Evolutionary conservation across 371 early-diverging fungal species (phyloP).

Genomic region (Rhizopus arrhizus): DNA sequence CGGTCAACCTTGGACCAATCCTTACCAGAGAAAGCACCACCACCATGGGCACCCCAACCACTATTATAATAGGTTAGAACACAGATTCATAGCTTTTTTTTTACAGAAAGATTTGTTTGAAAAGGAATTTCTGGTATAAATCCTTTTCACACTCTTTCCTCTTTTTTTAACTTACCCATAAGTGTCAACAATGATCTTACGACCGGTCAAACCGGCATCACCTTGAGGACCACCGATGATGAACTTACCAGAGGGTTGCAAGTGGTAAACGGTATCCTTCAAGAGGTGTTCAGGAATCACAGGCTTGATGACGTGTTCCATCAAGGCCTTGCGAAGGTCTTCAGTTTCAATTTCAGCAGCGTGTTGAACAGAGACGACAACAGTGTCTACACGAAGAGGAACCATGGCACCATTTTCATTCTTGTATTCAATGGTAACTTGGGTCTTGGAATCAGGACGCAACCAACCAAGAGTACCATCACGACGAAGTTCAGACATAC

Average conservation of each 20-base stretch:
- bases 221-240: slow-evolving; percentile 99
- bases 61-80: slow-evolving; percentile 57
- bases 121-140: no score
- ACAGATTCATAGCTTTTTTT: slow-evolving; percentile 7
- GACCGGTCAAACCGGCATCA: slow-evolving; percentile 99
- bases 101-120: neutral
- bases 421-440: slow-evolving; percentile 99
- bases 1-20: slow-evolving; percentile 99
- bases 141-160: neutral
- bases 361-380: slow-evolving; percentile 99
- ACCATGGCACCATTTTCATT: slow-evolving; percentile 90
- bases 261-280: slow-evolving; percentile 92
- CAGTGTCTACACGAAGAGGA: slow-evolving; percentile 96
- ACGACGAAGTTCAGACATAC: slow-evolving; percentile 94
- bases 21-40: slow-evolving; percentile 99
- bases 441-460: slow-evolving; percentile 99
- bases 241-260: slow-evolving; percentile 99
- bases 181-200: slow-evolving; percentile 99
- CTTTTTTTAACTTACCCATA: slow-evolving; percentile 47
- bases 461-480: slow-evolving; percentile 90
- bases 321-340: slow-evolving; percentile 83
- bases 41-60: slow-evolving; percentile 99
- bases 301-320: slow-evolving; percentile 91
- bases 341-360: slow-evolving; percentile 85
- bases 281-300: slow-evolving; percentile 94